phyloP scores from a whole-genome alignment of 164 flowering plant genomes.

The Kalanchoe fedtschenkoi region DNA sequence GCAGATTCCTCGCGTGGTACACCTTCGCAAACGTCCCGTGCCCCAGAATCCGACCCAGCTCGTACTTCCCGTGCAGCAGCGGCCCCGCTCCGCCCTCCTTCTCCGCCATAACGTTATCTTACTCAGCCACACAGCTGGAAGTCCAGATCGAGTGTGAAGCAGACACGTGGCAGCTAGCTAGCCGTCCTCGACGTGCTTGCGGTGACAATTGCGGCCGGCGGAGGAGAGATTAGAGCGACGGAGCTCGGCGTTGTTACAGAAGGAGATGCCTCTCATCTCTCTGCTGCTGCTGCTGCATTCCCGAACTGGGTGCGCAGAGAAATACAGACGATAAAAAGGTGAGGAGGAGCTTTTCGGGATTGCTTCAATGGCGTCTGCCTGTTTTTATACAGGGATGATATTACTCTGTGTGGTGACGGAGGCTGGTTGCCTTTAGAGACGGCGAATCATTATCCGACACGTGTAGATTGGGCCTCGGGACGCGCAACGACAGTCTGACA shows the following conservation, averaged over 20 bases:
- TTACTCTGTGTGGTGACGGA: neutral
- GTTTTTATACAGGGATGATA: neutral
- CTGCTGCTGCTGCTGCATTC: too few species aligned
- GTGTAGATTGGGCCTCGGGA: neutral
- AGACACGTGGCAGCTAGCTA: neutral
- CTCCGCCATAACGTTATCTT: too few species aligned
- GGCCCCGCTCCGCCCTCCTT: neutral
- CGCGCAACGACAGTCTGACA: neutral
- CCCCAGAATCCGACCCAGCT: neutral
- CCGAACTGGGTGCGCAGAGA: neutral
- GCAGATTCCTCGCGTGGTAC: conserved; percentile 2
- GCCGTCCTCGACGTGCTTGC: conserved; percentile 1
- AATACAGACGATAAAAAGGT: neutral
- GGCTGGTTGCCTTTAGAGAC: neutral
- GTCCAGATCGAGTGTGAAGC: neutral
- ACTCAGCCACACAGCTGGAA: too few species aligned
- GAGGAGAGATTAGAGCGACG: neutral
- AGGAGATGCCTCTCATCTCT: conserved; percentile 2
- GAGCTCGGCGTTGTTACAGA: neutral
- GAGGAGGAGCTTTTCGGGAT: neutral
- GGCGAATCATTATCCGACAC: neutral
- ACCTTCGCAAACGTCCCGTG: conserved; percentile 4
- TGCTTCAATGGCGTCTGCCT: neutral
- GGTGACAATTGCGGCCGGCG: neutral
- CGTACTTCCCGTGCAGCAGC: conserved; percentile 6